Base-by-base conservation (phyloP, 805 yeast species). In the Metschnikowia cerradonensis region DNA sequence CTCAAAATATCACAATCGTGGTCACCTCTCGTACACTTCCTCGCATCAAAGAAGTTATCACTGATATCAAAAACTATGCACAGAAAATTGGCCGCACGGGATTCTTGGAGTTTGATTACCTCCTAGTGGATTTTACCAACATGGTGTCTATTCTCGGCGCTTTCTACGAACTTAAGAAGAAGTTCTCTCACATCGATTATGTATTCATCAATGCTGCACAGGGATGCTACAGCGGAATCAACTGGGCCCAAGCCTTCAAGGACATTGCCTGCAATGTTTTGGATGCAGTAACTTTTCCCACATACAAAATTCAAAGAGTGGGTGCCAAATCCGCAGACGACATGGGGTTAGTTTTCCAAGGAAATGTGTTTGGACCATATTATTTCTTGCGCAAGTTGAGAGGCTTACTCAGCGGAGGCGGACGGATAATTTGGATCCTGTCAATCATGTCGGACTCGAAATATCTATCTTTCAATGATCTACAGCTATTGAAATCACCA, bases 331-430 rank as follows among this genome's bases (percentile, higher is more conserved):
- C 96, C 1, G 65, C 62, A 17, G 99, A 94, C 67, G 90, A 81
- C 0, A 59, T 92, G 74, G 97, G 98, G 1, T 71, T 87, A 31
- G 90, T 90, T 3, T 94, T 92, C 72, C 96, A 94, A 68, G 95
- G 94, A 4, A 94, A 94, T 64, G 96, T 92, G n/a, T 89, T 94
- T 70, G 96, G 96, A 0, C 98, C 98, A 2, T 91, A 88, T 71
- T 94, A 84, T 66, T 71, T 94, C 48, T 76, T 91, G 48, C 88
- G 86, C 58, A 83, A 80, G 55, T 68, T 92, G 19, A 66, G 75
- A 37, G 81, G 81, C 2, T 67, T 81, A 35, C 68, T 91, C n/a
- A 71, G 73, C 2, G 68, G 71, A 31, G 84, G 86, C 3, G 90
- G 94, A 0, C 78, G 79, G 50, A 73, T 90, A 36, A 72, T 90